phyloP scores from a whole-genome alignment of 768 basidiomycete genomes.

The Pleurotus djamor region DNA sequence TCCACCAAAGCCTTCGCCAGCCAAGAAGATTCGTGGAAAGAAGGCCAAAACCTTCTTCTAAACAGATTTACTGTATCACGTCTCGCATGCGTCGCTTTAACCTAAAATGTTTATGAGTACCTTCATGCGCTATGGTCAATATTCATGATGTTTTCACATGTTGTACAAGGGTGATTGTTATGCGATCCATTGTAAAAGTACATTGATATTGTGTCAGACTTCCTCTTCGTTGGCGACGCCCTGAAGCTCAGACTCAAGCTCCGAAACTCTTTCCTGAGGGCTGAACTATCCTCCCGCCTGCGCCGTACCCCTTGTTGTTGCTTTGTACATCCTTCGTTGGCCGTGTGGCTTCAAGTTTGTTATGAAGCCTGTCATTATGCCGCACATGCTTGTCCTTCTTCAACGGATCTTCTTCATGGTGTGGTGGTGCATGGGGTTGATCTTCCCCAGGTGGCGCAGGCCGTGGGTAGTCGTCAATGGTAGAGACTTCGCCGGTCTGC shows the following conservation, averaged over 20 bases:
- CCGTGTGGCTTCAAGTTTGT: constrained; percentile 44
- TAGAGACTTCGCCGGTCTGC: constrained; percentile 17
- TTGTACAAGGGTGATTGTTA: background rate
- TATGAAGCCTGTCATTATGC: constrained; percentile 38
- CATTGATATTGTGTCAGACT: background rate
- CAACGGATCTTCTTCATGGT: constrained; percentile 43
- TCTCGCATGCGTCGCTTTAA: constrained; percentile 20
- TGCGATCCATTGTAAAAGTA: background rate
- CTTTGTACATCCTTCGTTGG: constrained; percentile 42
- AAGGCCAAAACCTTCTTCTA: constrained; percentile 40
- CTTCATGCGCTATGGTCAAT: constrained; percentile 6
- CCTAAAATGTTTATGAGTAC: constrained; percentile 23
- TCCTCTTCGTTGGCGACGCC: background rate
- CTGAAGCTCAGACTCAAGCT: constrained; percentile 18
- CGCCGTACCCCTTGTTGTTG: constrained; percentile 35
- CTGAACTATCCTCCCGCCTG: constrained; percentile 52
- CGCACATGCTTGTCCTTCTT: constrained; percentile 45
- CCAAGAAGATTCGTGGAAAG: constrained; percentile 74
- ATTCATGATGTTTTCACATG: background rate
- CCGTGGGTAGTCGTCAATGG: constrained; percentile 47
- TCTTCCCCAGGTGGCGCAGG: constrained; percentile 39
- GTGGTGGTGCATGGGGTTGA: constrained; percentile 28
- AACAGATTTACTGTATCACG: constrained; percentile 14
- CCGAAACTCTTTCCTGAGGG: constrained; percentile 45
- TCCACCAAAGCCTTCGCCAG: constrained; percentile 63